phyloP scores from a whole-genome alignment of 2,329 filamentous ascomycete species.

The Stagonosporopsis chrysanthemi region DNA sequence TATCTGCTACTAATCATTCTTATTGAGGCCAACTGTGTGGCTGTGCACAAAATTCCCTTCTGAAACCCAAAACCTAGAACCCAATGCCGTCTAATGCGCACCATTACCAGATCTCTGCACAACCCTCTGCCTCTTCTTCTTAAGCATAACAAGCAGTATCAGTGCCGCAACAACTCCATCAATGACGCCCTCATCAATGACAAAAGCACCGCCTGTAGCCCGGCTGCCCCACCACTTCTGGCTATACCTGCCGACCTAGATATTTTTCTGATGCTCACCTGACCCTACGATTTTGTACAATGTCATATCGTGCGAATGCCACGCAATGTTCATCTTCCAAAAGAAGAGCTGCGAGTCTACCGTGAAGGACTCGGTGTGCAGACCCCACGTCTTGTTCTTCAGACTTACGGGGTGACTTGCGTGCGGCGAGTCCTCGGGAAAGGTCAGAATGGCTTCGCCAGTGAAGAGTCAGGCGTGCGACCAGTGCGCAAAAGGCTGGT shows the following conservation, averaged over 20 bases:
- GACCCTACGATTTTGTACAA: not conserved
- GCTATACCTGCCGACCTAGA: not conserved
- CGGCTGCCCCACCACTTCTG: constrained; percentile 3
- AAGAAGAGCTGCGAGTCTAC: not conserved
- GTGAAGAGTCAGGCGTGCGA: not conserved
- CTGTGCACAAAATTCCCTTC: no score
- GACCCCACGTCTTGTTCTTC: not conserved
- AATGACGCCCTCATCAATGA: not conserved
- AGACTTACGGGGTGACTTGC: not conserved
- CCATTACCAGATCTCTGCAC: not conserved
- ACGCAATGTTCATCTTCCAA: not conserved
- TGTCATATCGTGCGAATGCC: not conserved
- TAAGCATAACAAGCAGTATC: not conserved
- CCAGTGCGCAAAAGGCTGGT: not conserved
- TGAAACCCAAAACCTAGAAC: not conserved
- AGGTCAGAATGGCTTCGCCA: not conserved
- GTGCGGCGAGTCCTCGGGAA: not conserved
- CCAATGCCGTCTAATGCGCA: not conserved
- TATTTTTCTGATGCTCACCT: not conserved
- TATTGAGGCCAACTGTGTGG: no score
- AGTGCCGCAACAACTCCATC: not conserved
- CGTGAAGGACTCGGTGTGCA: not conserved
- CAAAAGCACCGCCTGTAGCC: not conserved
- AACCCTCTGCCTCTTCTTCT: constrained; percentile 3
- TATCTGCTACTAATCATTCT: no score